Percentiles rank a stretch among this genome's conserved stretches.
These are phyloP conservation scores for Moesziomyces sp. DNA, from an alignment of 1,284 basidiomycete genomes.

Conservation along the genomic window DNA sequence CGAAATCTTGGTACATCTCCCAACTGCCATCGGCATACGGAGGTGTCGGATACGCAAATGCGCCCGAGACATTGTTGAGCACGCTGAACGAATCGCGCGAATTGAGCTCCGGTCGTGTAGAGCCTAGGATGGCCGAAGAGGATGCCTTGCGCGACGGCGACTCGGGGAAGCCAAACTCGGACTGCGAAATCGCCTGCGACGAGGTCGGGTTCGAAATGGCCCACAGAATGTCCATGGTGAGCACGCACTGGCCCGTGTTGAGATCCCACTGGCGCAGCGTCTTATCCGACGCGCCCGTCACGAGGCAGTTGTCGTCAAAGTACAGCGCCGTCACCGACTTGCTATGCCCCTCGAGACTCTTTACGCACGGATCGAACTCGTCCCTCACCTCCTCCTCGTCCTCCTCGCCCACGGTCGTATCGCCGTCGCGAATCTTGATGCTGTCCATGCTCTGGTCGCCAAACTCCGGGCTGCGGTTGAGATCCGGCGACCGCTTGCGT, in stretches of 20 bases:
- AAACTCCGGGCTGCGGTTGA: constrained; percentile 13
- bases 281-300: constrained; percentile 97
- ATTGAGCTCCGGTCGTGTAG: constrained; percentile 29
- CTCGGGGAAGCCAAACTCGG: constrained; percentile 60
- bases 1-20: constrained; percentile 97
- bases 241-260: constrained; percentile 92
- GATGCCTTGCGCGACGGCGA: constrained; percentile 69
- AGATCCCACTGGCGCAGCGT: constrained; percentile 99
- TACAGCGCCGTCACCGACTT: constrained; percentile 92
- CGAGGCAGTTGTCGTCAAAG: constrained; percentile 92
- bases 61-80: constrained; percentile 70
- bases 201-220: constrained; percentile 90
- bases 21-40: constrained; percentile 86
- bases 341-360: constrained; percentile 87
- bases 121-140: constrained; percentile 43
- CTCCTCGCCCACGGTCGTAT: constrained; percentile 60
- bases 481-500: constrained; percentile 25
- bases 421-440: constrained; percentile 44
- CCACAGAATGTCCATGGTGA: constrained; percentile 99
- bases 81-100: constrained; percentile 43
- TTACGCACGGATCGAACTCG: constrained; percentile 74
- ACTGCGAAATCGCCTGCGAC: constrained; percentile 69
- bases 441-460: constrained; percentile 37
- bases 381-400: constrained; percentile 69
- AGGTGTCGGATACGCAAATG: constrained; percentile 77